Evolutionary conservation across 805 yeast species (phyloP).

Genomic region (Wickerhamiella azyma): DNA sequence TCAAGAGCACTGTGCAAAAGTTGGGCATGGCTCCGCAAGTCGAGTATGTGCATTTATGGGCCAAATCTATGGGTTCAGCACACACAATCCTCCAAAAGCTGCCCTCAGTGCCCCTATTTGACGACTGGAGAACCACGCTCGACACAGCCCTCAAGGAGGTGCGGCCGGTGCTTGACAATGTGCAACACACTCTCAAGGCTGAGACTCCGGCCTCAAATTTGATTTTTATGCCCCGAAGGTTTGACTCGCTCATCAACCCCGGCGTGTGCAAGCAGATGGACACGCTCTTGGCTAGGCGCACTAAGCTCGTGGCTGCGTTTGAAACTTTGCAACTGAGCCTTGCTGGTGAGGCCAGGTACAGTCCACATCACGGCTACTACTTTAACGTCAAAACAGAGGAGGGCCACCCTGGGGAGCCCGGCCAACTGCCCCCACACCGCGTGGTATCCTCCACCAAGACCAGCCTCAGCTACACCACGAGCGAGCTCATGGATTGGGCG

Average conservation of each 20-base stretch:
- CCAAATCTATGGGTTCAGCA: constrained; percentile 5
- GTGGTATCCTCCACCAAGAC: neutral
- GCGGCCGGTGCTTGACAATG: neutral
- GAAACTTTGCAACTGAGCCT: neutral
- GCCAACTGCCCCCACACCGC: neutral
- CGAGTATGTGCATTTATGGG: constrained; percentile 45
- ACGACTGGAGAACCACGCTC: neutral
- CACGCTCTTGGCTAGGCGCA: neutral
- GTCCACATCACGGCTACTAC: neutral
- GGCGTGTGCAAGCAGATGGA: neutral
- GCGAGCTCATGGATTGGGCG: constrained; percentile 31
- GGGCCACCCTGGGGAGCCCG: neutral
- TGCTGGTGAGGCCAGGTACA: neutral
- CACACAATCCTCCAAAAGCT: neutral
- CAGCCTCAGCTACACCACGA: neutral
- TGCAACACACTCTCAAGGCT: neutral
- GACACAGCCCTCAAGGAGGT: neutral
- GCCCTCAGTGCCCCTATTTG: neutral
- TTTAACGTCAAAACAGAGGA: neutral
- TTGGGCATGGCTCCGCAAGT: constrained; percentile 25
- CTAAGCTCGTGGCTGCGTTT: neutral
- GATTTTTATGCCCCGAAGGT: neutral
- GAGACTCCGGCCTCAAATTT: neutral
- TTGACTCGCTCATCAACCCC: neutral
- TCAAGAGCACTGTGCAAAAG: neutral